Conservation (phyloP, 495 filamentous ascomycete genomes). For the Aspergillus funiculosus region DNA sequence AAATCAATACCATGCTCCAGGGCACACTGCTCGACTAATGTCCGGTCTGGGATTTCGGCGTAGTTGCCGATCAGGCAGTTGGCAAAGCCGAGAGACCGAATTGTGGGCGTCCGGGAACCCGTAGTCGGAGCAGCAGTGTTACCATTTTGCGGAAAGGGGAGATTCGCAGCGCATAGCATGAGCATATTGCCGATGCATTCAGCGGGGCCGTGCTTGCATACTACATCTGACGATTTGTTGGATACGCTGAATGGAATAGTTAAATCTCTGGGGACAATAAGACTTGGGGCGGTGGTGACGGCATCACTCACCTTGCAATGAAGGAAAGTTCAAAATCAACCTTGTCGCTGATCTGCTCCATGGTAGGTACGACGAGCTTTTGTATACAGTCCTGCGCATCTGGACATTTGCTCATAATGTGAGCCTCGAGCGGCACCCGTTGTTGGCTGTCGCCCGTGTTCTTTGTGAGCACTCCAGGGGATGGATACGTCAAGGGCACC, state of each 20-base stretch:
- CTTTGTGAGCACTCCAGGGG: too few species aligned
- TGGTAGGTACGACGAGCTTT: slow-evolving; percentile 75
- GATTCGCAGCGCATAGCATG: slow-evolving; percentile 77
- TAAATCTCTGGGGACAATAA: slow-evolving; percentile 5
- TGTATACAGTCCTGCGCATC: slow-evolving; percentile 76
- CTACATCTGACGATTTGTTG: slow-evolving; percentile 33
- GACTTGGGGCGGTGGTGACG: not conserved
- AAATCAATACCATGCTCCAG: slow-evolving; percentile 87
- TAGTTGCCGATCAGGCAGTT: slow-evolving; percentile 78
- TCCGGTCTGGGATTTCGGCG: slow-evolving; percentile 62
- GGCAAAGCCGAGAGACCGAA: slow-evolving; percentile 82
- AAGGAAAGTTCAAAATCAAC: slow-evolving; percentile 88
- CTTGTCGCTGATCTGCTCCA: slow-evolving; percentile 73
- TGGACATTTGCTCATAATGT: slow-evolving; percentile 95
- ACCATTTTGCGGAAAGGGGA: slow-evolving; percentile 40
- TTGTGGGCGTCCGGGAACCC: slow-evolving; percentile 55
- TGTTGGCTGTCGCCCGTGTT: too few species aligned
- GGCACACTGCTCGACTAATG: slow-evolving; percentile 75
- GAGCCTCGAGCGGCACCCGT: slow-evolving; percentile 76
- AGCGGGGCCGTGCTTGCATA: slow-evolving; percentile 78
- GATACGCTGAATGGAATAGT: slow-evolving; percentile 27
- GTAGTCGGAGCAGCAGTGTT: not conserved
- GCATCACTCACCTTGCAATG: slow-evolving; percentile 64
- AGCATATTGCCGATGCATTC: slow-evolving; percentile 96
- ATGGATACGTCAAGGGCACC: not conserved